Conservation (phyloP, 495 filamentous ascomycete species). For the Xylaria longipes region DNA sequence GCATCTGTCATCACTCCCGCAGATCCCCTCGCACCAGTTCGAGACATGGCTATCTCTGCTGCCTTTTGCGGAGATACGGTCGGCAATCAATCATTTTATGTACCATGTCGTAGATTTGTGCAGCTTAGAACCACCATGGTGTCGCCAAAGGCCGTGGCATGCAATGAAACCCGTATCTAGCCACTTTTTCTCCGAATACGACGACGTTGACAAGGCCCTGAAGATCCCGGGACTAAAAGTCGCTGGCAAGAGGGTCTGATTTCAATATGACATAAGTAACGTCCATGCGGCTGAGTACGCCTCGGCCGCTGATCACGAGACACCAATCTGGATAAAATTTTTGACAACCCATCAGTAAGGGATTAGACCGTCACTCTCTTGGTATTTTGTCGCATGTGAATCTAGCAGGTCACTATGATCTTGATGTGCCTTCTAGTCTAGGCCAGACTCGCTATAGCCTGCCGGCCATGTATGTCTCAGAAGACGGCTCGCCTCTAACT, state of each 20-base stretch:
- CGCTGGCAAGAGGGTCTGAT: not conserved
- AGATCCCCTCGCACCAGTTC: not conserved
- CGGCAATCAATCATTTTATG: slow-evolving; percentile 8
- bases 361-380: not conserved
- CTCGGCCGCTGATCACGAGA: slow-evolving; percentile 6
- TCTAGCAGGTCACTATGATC: not conserved
- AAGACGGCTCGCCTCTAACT: slow-evolving; percentile 20
- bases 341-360: not conserved
- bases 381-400: not conserved
- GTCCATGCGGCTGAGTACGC: not conserved
- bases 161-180: slow-evolving; percentile 15
- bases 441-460: slow-evolving; percentile 12
- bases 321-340: not conserved
- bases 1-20: slow-evolving; percentile 1
- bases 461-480: slow-evolving; percentile 15
- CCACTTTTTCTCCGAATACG: not conserved
- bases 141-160: slow-evolving; percentile 1
- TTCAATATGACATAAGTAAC: slow-evolving; percentile 19
- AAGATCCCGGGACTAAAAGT: not conserved
- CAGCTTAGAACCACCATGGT: not conserved
- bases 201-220: not conserved
- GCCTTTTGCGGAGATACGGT: not conserved
- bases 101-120: slow-evolving; percentile 16
- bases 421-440: not conserved
- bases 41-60: not conserved